phyloP scores from a whole-genome alignment of 2,329 filamentous ascomycete genomes.

The Diplodia seriata region DNA sequence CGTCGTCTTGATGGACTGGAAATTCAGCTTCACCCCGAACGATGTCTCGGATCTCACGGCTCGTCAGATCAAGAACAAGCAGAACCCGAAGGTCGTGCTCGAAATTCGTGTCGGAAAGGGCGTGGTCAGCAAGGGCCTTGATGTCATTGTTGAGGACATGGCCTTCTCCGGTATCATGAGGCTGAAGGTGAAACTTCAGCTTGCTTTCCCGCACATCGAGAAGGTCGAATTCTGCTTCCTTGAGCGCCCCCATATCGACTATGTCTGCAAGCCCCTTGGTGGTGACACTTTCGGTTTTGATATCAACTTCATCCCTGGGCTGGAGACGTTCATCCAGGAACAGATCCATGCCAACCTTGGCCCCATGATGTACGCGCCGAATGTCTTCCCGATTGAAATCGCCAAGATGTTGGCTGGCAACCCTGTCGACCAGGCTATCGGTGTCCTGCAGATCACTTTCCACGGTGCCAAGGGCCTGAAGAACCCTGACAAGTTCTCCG shows the following conservation, averaged over 20 bases:
- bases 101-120: conserved; percentile 95
- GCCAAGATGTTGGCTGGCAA: conserved; percentile 97
- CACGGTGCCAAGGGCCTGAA: conserved; percentile 92
- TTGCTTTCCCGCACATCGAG: conserved; percentile 94
- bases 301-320: conserved; percentile 97
- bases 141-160: conserved; percentile 98
- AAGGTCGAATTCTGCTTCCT: conserved; percentile 95
- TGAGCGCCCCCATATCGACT: conserved; percentile 87
- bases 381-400: conserved; percentile 97
- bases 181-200: conserved; percentile 95
- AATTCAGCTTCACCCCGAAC: conserved; percentile 98
- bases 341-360: conserved; percentile 92
- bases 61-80: conserved; percentile 89
- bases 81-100: conserved; percentile 95
- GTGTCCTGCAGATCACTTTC: conserved; percentile 88
- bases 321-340: conserved; percentile 92
- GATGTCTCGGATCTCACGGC: conserved; percentile 91
- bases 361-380: conserved; percentile 98
- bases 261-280: conserved; percentile 95
- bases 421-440: conserved; percentile 92
- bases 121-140: conserved; percentile 94
- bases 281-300: conserved; percentile 96
- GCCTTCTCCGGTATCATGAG: conserved; percentile 95
- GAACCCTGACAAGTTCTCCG: conserved; percentile 92
- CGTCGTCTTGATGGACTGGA: conserved; percentile 98